Evolutionary conservation across 129 eudicot genomes (phyloP), one percentile per base, ranked within the genome.

Genomic region (Flaveria bidentis): DNA sequence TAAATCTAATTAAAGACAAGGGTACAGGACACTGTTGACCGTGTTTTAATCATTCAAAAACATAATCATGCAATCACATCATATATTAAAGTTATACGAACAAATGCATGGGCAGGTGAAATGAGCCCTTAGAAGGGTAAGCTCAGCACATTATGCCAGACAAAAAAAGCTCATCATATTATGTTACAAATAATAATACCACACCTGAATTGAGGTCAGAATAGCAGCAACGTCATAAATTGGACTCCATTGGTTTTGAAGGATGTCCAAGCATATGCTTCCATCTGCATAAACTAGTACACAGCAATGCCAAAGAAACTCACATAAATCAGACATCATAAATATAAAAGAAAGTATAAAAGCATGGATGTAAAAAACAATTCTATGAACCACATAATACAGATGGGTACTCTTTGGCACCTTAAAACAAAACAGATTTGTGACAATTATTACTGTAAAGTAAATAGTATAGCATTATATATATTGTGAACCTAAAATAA

Each of bases 181-280:
- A 13, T 60, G 39, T 60, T 11, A 12, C 41, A 61, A 26, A 17
- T 10, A 61, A 61, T 61, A 61, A 61, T 26, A 26, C 9, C 42
- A 26, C 41, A 61, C 97, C 97, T 91, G 97, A 72, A 91, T 85
- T 51, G 97, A 91, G 76, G 95, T 91, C 76, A 91, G 88, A 78
- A 91, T 88, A 67, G 97, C 97, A 69, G 97, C 97, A 69, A 88
- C 95, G 77, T 91, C 97, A 83, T 91, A 91, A 65, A 91, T 91
- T 16, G 97, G 97, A 72, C 97, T 91, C 97, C 97, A 91, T 74
- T 91, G 97, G 77, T 91, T 91, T 83, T 91, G 97, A 18, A 91
- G 90, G 70, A 91, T 91, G 76, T 91, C 97, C 86, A 91, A 67
- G 58, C 97, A 91, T 81, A 91, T 91, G 76, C 97, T 91, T 82